Percentiles rank a stretch among this genome's conserved stretches.
These are phyloP conservation scores for Colletotrichum sp. DNA, from an alignment of 2,329 filamentous ascomycete species.

Conservation along the genomic window DNA sequence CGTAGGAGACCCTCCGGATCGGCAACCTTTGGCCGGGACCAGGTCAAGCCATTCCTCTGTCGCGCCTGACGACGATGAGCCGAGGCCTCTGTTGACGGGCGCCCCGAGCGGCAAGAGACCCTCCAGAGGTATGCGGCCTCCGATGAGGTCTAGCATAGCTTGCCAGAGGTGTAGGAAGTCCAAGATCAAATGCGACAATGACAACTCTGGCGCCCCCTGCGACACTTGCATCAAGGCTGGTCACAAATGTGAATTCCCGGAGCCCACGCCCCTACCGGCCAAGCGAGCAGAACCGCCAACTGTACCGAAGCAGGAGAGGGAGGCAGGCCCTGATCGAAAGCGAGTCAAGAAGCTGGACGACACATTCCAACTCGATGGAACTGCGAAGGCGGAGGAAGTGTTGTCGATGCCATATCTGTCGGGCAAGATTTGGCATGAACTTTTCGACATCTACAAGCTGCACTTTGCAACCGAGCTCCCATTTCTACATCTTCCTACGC, in stretches of 20 bases:
- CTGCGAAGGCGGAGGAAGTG: constrained; percentile 58
- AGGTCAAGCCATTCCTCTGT: constrained; percentile 17
- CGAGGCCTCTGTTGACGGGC: neutral
- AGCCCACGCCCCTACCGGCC: constrained; percentile 36
- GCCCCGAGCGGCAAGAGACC: constrained; percentile 36
- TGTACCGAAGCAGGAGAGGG: constrained; percentile 44
- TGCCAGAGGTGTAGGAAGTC: constrained; percentile 78
- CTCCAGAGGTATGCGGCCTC: constrained; percentile 49
- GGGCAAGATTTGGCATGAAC: constrained; percentile 68
- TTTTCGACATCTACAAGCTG: constrained; percentile 73
- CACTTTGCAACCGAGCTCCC: constrained; percentile 77
- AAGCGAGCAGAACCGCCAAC: constrained; percentile 47
- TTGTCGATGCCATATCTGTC: constrained; percentile 68
- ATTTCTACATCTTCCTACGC: constrained; percentile 71
- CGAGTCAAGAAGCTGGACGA: constrained; percentile 50
- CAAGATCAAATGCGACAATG: constrained; percentile 89
- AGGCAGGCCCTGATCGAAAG: constrained; percentile 55
- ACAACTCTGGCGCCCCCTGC: constrained; percentile 61
- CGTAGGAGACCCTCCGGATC: constrained; percentile 23
- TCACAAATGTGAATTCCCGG: constrained; percentile 76
- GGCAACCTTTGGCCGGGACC: constrained; percentile 26
- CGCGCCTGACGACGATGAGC: constrained; percentile 32
- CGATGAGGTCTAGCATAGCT: constrained; percentile 80
- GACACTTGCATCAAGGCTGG: constrained; percentile 75
- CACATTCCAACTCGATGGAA: constrained; percentile 41